Evolutionary conservation across 495 filamentous ascomycete genomes (phyloP), one percentile per base, ranked within the genome.

Genomic region (Tricharina praecox): DNA sequence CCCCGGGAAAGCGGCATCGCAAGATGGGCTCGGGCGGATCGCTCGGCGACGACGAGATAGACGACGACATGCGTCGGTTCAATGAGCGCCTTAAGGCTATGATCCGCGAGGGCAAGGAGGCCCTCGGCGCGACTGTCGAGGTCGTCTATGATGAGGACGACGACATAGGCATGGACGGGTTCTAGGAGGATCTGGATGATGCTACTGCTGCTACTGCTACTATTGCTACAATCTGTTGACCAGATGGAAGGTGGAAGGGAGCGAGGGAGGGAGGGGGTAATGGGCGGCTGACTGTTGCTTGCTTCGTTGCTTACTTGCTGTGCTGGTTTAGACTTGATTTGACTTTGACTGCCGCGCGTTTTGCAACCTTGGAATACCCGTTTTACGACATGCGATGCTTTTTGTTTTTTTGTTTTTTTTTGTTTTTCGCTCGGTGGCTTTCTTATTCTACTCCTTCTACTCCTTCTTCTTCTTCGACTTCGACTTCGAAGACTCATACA

Each of bases 21-120:
- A 34, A 36, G 11, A 45, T 19, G 25, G 26, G 32, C 11, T 4
- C 9, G 36, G 10, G 48, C 23, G 11, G 34, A 15, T 36, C 21
- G 19, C 33, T 25, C 15, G 53, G 47, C 19, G 55, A 55, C 30
- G 77, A 78, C 20, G 83, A 90, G 53, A 75, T 79, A 15, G 87
- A 95, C 54, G 73, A 75, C 34, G 77, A 78, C 44, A 72, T 97
- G 44, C 73, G 74, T 46, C 74, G 78, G 18, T 74, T 95, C 61
- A 90, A 88, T 57, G 69, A 74, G 30, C 76, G 78, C 54, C 64
- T 95, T 21, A 74, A 79, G 54, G 77, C 72, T 24, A 84, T 97
- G 82, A 93, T 97, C 35, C 63, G 77, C 5, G 78, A 95, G 61
- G 90, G 85, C 0, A 81, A 78, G 58, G 82, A 90, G 57, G 90